Base-by-base conservation (phyloP, 2,329 filamentous ascomycete species). In the Aspergillus fijiensis region DNA sequence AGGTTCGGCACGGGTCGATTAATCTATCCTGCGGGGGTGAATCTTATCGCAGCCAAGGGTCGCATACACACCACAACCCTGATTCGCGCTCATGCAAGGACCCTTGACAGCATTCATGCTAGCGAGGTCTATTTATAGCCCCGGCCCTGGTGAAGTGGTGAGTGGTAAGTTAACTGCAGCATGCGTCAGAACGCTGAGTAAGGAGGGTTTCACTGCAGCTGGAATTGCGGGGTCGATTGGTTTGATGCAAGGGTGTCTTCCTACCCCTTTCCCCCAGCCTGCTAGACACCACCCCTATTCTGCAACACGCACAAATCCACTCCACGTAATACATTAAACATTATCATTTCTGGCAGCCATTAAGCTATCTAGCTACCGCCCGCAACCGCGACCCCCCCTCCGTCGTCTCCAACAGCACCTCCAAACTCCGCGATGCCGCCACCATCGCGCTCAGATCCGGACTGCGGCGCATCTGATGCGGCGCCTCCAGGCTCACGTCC, bases 361-460 rank as follows among this genome's bases (percentile, higher is more conserved):
- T 12, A 12, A 2, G 14, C 33, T 35, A 35, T 11, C 53, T n/a
- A 27, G 35, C 27, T 11, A 55, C 53, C 2, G 27, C 67, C 49
- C 65, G 65, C 25, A 69, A 49, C 35, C 53, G 57, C 11, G 66
- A 60, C 3, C 68, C 67, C 3, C 59, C 59, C 12, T 35, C 11
- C 4, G 66, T 63, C 12, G 61, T 67, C 59, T 70, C 67, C 53
- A 69, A 35, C 61, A 58, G 63, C 33, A 67, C 65, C 27, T 67
- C 62, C 62, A 69, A 65, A 23, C 63, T 67, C 55, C 57, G 63
- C 14, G 66, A 69, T 12, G 56, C 61, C 47, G 58, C 56, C 31
- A 67, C 68, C 67, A 70, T 69, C 1, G 60, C 60, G 19, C 59
- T 67, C 19, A 70, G 31, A 12, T 63, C 67, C 0, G 64, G 67